Evolutionary conservation across 495 filamentous ascomycete genomes (phyloP).

Genomic region (Podospora pseudopauciseta): DNA sequence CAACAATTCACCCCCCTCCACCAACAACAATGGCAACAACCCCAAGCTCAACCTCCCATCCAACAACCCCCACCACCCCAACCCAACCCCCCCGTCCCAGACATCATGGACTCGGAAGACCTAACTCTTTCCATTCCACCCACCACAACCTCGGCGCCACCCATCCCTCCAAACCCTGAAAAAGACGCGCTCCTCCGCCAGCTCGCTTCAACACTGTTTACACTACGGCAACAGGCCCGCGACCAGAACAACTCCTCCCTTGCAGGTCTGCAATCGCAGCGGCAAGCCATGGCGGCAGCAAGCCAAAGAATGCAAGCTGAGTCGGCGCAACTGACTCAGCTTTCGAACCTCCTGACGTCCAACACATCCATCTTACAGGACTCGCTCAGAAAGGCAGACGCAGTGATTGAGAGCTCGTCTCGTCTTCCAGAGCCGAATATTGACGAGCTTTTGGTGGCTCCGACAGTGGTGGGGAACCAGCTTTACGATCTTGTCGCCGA

Average conservation of each 20-base stretch:
- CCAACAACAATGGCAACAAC: neutral
- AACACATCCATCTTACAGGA: slow-evolving; percentile 77
- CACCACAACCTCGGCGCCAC: slow-evolving; percentile 51
- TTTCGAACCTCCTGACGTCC: slow-evolving; percentile 64
- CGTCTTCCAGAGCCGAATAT: slow-evolving; percentile 53
- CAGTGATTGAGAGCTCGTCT: slow-evolving; percentile 64
- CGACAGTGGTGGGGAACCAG: slow-evolving; percentile 50
- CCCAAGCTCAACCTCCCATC: neutral
- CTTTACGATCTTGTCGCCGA: slow-evolving; percentile 52
- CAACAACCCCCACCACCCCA: slow-evolving; percentile 24
- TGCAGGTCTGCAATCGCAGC: slow-evolving; percentile 72
- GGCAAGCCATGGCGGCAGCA: slow-evolving; percentile 66
- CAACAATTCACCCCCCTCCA: neutral
- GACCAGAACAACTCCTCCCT: slow-evolving; percentile 66
- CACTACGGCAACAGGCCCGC: slow-evolving; percentile 61
- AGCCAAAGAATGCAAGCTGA: slow-evolving; percentile 66
- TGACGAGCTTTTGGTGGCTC: slow-evolving; percentile 89
- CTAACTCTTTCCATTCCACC: slow-evolving; percentile 63
- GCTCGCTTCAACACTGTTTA: slow-evolving; percentile 63
- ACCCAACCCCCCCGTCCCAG: slow-evolving; percentile 53
- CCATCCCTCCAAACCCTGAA: slow-evolving; percentile 93
- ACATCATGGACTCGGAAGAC: slow-evolving; percentile 62
- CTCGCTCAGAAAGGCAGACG: slow-evolving; percentile 68
- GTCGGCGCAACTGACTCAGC: slow-evolving; percentile 60
- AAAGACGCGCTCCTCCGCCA: slow-evolving; percentile 84